phyloP scores from a whole-genome alignment of 2,329 filamentous ascomycete species.

The Claviceps arundinis region DNA sequence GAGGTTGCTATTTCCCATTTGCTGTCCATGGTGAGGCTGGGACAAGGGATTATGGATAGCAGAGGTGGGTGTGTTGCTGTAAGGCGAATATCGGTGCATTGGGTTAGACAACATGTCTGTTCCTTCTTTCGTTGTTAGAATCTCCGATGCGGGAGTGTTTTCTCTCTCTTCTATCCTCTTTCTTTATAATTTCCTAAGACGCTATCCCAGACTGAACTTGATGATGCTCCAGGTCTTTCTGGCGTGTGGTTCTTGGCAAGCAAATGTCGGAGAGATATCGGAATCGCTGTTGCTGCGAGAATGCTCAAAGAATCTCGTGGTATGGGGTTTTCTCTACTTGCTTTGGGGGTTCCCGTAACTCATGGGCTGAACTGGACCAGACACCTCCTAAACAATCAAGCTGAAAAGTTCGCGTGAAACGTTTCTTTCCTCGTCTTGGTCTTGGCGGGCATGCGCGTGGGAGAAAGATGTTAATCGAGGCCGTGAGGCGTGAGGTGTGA shows the following conservation, averaged over 20 bases:
- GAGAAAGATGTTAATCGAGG: background rate
- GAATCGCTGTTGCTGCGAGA: background rate
- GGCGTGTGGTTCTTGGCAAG: background rate
- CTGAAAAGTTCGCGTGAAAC: background rate
- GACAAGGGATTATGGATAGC: conserved; percentile 40
- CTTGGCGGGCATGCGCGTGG: no score
- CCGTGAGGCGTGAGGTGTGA: background rate
- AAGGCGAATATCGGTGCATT: conserved; percentile 48
- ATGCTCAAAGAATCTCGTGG: background rate
- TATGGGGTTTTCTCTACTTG: conserved; percentile 1
- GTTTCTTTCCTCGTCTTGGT: background rate
- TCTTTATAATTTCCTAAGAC: background rate
- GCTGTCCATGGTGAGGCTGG: conserved; percentile 30
- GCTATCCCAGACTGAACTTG: background rate
- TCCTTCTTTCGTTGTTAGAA: conserved; percentile 5
- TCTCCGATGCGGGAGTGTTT: background rate
- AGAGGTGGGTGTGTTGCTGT: conserved; percentile 42
- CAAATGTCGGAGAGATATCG: background rate
- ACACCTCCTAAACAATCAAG: background rate
- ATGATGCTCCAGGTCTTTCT: background rate
- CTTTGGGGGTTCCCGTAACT: conserved; percentile 1
- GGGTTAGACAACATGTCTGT: conserved; percentile 49
- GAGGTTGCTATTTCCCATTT: conserved; percentile 27
- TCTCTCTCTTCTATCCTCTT: background rate
- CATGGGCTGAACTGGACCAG: background rate